Evolutionary conservation across 2,329 filamentous ascomycete species (phyloP), one percentile per base, ranked within the genome.

Genomic region (Penicillium sp.): DNA sequence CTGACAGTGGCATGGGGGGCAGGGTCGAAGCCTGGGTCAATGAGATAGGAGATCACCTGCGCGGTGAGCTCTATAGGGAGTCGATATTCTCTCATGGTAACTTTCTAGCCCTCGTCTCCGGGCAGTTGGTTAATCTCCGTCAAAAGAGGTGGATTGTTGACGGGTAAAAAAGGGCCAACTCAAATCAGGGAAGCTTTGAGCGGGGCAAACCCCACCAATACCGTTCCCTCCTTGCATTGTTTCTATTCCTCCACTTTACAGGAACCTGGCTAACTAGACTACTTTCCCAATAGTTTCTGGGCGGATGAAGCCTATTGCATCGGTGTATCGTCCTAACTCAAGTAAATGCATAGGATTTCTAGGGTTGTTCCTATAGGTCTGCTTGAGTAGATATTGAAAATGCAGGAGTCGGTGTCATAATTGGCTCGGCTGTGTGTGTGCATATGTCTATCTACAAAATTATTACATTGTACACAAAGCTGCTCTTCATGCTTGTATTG

Each of bases 401-500:
- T n/a, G n/a, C n/a, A n/a, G n/a, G n/a, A n/a, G n/a, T n/a, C n/a
- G n/a, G n/a, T n/a, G n/a, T n/a, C n/a, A n/a, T n/a, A n/a, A n/a
- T n/a, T n/a, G n/a, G n/a, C n/a, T n/a, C n/a, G n/a, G n/a, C n/a
- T n/a, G n/a, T n/a, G n/a, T n/a, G n/a, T n/a, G n/a, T n/a, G n/a
- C n/a, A n/a, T n/a, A n/a, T n/a, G n/a, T n/a, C n/a, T n/a, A n/a
- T n/a, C n/a, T n/a, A n/a, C n/a, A n/a, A n/a, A n/a, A n/a, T n/a
- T n/a, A n/a, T n/a, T n/a, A 31, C 29, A 31, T 3, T 29, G 42
- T 18, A 45, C 42, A 45, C 45, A 48, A 33, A 48, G 31, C 29
- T 48, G 20, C 47, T 6, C 45, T 42, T 29, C 3, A 55, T 51
- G 20, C 29, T 50, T 55, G 9, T 51, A 52, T 52, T 52, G 43